A percentile compares a stretch with the other conserved stretches of the same genome.
These are phyloP conservation scores for Colletotrichum somersetense DNA, from an alignment of 2,329 filamentous ascomycete genomes.

Conservation along the genomic window DNA sequence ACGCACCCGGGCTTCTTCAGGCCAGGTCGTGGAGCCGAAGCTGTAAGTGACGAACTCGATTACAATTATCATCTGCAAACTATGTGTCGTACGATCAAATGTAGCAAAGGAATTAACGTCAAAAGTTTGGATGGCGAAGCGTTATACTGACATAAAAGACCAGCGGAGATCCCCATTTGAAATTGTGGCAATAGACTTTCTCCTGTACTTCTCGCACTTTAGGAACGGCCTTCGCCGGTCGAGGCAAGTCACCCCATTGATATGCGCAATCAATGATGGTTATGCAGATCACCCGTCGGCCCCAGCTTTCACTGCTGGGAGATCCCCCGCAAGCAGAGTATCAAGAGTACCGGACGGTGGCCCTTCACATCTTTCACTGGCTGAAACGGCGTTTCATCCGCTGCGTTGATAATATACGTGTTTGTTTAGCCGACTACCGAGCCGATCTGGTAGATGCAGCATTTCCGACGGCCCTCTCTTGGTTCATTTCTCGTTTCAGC, in stretches of 20 bases:
- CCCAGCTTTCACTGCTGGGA: constrained; percentile 9
- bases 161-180: neutral
- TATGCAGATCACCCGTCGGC: constrained; percentile 30
- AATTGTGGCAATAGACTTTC: neutral
- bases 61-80: neutral
- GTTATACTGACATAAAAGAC: neutral
- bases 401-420: neutral
- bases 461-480: neutral
- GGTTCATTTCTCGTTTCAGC: constrained; percentile 15
- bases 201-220: neutral
- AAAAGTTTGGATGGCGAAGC: neutral
- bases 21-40: neutral
- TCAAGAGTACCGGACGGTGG: neutral
- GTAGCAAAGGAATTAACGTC: neutral
- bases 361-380: neutral
- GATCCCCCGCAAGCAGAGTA: constrained; percentile 7
- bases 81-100: too few species aligned
- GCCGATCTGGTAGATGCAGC: neutral
- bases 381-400: constrained; percentile 38
- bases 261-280: neutral
- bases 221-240: neutral
- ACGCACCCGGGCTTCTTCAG: neutral
- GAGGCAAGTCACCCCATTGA: neutral
- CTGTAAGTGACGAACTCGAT: neutral
- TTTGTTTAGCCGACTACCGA: too few species aligned